Base-by-base conservation (phyloP, 768 basidiomycete species). In the Sistotremastrum niveocremeum region DNA sequence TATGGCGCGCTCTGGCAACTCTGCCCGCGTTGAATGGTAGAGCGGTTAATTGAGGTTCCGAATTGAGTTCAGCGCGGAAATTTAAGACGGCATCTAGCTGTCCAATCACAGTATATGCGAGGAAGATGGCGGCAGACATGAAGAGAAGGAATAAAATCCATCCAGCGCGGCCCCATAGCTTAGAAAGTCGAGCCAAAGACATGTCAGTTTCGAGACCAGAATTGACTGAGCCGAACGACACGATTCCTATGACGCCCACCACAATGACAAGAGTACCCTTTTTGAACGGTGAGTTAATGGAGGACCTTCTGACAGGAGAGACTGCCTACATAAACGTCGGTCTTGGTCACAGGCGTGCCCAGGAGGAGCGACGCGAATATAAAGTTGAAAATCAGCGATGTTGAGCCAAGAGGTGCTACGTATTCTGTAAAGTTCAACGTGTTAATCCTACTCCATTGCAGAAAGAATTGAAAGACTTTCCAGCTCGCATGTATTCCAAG, bases 371-470 rank as follows among this genome's bases (percentile, higher is more conserved):
- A 77, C 35, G 94, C 94, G 60, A 95, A 94, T 35, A 95, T 69
- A 59, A 95, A 93, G 61, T 98, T 98, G 69, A 98, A 97, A 46
- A 98, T 79, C 51, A 98, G 77, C 8, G 89, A 86, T 7, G 89
- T 84, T 0, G 88, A 89, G 9, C 94, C 93, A 4, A 98, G 73
- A 2, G 93, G 93, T 2, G 94, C 94, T 46, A 98, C 93, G 61
- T 95, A 97, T 76, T 94, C 87, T 78, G 63, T 10, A 47, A 46
- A 49, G 57, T 5, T 46, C 48, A 50, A 37, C 49, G 60, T 48
- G 44, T 46, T 44, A 57, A 45, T 41, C 35, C 7, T 9, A 20
- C 34, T 28, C 31, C 3, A 49, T 46, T 41, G 45, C 45, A 35
- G 34, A 42, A 12, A 32, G 7, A 4, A 30, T 28, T 30, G 39